phyloP scores from a whole-genome alignment of 73 alveolate genomes.

The Uronychia binucleata region DNA sequence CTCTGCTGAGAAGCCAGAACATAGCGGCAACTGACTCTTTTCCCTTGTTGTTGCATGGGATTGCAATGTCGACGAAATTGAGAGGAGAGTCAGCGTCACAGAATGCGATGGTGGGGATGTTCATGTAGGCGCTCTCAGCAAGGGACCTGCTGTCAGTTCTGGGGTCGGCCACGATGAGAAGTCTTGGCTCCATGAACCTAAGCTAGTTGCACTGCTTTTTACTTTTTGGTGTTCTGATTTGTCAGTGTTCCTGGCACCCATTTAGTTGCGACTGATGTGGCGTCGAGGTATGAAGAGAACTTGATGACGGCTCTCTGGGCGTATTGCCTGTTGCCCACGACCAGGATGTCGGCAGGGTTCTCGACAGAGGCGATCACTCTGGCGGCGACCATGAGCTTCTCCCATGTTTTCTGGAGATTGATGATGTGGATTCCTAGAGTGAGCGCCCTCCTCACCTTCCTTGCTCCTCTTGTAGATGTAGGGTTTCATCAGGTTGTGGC shows the following conservation, averaged over 20 bases:
- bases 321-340: slow-evolving; percentile 79
- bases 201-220: slow-evolving; percentile 26
- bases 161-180: slow-evolving; percentile 95
- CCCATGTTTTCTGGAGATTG: slow-evolving; percentile 84
- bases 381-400: slow-evolving; percentile 89
- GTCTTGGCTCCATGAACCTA: slow-evolving; percentile 95
- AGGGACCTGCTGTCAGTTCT: slow-evolving; percentile 93
- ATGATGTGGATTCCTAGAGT: slow-evolving; percentile 61
- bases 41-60: slow-evolving; percentile 95
- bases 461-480: slow-evolving; percentile 76
- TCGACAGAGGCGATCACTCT: slow-evolving; percentile 86
- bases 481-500: slow-evolving; percentile 73
- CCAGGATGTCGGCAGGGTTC: slow-evolving; percentile 86
- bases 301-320: slow-evolving; percentile 98
- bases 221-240: slow-evolving; percentile 73
- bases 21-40: slow-evolving; percentile 87
- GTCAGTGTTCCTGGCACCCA: slow-evolving; percentile 98
- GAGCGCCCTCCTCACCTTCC: slow-evolving; percentile 26
- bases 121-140: slow-evolving; percentile 91
- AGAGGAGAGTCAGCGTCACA: slow-evolving; percentile 91
- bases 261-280: slow-evolving; percentile 90
- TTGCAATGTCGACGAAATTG: slow-evolving; percentile 94
- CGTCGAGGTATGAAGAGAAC: slow-evolving; percentile 91
- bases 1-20: slow-evolving; percentile 94
- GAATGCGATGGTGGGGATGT: slow-evolving; percentile 95